Evolutionary conservation across 148 eudicot genomes (phyloP), one percentile per base, ranked within the genome.

Genomic region (Chenopodium formosanum): DNA sequence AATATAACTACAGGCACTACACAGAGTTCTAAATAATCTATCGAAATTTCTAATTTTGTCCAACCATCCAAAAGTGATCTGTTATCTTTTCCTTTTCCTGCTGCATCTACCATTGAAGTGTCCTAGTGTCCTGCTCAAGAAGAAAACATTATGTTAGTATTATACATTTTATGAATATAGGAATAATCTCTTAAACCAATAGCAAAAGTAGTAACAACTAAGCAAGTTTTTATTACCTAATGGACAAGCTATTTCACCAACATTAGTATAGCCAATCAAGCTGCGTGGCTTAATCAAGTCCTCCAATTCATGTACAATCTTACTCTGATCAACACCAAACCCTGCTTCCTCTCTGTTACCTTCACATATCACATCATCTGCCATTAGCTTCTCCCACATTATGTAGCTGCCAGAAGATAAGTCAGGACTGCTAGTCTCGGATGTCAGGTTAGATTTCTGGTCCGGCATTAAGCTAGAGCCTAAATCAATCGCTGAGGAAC

Each of bases 381-480:
- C 92, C 92, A 89, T 80, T 17, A 94, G 75, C 78, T 90, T 92
- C 80, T 91, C 93, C 95, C 93, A 92, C 83, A 92, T 53, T 22
- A 91, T 74, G 60, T 83, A 88, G 77, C 79, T 89, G 70, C 87
- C 93, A 2, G 90, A 75, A 14, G 79, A 78, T 12, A 83, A 69
- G 14, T 86, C 92, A 0, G 79, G n/a, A 81, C 84, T 78, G 53
- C 77, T 75, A 16, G 78, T 85, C 76, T 78, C 88, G 0, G 89
- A 78, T 7, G 68, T 65, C 73, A 48, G 77, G 71, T 84, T 80
- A 1, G 84, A 85, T 70, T 70, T 84, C 14, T 77, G 86, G 3
- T 85, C 86, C 78, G 63, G 63, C 52, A 37, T 48, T 6, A 82
- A 77, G 58, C 76, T 78, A n/a, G 81, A 46, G 47, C 83, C 81